Percentiles rank a stretch among this genome's conserved stretches.
phyloP scores from a whole-genome alignment of 495 filamentous ascomycete species.

The Aspergillus asperescens region DNA sequence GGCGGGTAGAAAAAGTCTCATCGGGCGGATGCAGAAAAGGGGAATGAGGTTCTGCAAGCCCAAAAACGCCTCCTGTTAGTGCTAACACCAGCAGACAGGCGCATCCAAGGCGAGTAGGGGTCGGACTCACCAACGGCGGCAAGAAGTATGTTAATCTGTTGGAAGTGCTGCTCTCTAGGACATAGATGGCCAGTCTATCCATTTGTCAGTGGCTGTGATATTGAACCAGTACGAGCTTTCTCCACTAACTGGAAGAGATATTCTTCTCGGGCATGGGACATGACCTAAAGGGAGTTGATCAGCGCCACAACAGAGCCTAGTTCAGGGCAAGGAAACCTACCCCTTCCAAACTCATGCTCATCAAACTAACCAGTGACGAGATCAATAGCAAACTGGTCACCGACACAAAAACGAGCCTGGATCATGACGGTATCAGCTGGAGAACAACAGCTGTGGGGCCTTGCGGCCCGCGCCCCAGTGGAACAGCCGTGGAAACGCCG shows the following conservation, averaged over 20 bases:
- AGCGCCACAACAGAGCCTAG: slow-evolving; percentile 11
- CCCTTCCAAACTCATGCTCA: slow-evolving; percentile 83
- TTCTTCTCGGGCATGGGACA: slow-evolving; percentile 61
- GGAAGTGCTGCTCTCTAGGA: slow-evolving; percentile 69
- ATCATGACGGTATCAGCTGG: slow-evolving; percentile 17
- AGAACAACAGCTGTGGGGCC: not conserved
- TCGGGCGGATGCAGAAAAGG: slow-evolving; percentile 73
- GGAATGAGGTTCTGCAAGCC: slow-evolving; percentile 70
- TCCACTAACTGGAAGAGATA: slow-evolving; percentile 74
- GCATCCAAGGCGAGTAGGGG: not conserved
- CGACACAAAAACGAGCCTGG: slow-evolving; percentile 68
- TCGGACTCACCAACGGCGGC: slow-evolving; percentile 49
- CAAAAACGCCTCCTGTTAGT: slow-evolving; percentile 25
- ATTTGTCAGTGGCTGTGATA: slow-evolving; percentile 14
- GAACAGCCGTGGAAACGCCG: not conserved
- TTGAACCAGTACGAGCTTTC: not conserved
- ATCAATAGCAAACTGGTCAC: slow-evolving; percentile 89
- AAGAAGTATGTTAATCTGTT: slow-evolving; percentile 79
- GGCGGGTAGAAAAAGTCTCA: slow-evolving; percentile 69
- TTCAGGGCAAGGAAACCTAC: slow-evolving; percentile 48
- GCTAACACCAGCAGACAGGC: slow-evolving; percentile 4
- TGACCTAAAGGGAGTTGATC: slow-evolving; percentile 43
- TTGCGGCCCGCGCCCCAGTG: not conserved
- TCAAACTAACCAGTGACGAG: slow-evolving; percentile 83
- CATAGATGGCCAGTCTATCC: slow-evolving; percentile 57